Percentiles rank a stretch among this genome's conserved stretches.
Evolutionary conservation across 441 rosid genomes (phyloP).

Genomic region (Mallotus japonicus): DNA sequence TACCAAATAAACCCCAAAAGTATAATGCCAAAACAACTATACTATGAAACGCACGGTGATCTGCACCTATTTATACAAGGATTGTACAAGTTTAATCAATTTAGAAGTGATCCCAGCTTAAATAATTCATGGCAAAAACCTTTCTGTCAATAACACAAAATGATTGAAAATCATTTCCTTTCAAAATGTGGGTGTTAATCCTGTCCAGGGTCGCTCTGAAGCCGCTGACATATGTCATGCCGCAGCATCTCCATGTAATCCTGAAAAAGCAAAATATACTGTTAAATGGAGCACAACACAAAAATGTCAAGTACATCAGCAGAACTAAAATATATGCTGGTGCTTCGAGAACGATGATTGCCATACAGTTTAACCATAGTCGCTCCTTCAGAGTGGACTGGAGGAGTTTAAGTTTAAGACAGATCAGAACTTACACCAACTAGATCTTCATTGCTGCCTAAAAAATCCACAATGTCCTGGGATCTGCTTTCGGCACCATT

Average conservation of each 20-base stretch:
- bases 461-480: slow-evolving; percentile 47
- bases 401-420: background rate
- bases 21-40: slow-evolving; percentile 5
- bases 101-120: background rate
- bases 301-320: background rate
- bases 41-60: background rate
- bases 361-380: background rate
- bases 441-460: slow-evolving; percentile 54
- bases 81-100: background rate
- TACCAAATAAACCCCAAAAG: slow-evolving; percentile 1
- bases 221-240: slow-evolving; percentile 40
- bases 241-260: slow-evolving; percentile 63
- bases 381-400: background rate
- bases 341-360: background rate
- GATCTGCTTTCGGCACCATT: slow-evolving; percentile 32
- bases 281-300: background rate
- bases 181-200: slow-evolving; percentile 19
- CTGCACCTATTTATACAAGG: slow-evolving; percentile 31
- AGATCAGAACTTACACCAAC: slow-evolving; percentile 41
- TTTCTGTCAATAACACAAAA: background rate
- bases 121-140: slow-evolving; percentile 7
- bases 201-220: slow-evolving; percentile 33
- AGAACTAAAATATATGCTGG: background rate
- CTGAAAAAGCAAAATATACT: slow-evolving; percentile 33
- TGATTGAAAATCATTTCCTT: background rate